Evolutionary conservation across 2,329 filamentous ascomycete genomes (phyloP).

Genomic region (Fusarium austroafricanum): DNA sequence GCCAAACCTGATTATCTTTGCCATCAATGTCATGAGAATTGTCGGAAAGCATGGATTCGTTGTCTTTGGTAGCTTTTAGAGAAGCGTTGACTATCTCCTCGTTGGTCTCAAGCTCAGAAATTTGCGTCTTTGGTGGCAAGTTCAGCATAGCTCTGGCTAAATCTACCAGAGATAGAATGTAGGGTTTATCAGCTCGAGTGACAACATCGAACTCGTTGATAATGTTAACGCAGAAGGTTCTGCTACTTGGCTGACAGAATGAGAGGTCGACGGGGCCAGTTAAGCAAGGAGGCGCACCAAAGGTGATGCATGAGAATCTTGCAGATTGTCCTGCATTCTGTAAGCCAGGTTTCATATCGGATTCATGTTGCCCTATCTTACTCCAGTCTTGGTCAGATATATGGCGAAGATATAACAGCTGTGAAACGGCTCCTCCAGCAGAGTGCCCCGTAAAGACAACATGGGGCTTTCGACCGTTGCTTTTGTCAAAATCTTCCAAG

Average conservation of each 20-base stretch:
- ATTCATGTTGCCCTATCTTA: background rate
- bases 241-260: background rate
- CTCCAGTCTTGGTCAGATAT: constrained; percentile 15
- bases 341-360: background rate
- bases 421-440: constrained; percentile 42
- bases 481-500: background rate
- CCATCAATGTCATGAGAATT: background rate
- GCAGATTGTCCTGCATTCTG: constrained; percentile 3
- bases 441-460: constrained; percentile 42
- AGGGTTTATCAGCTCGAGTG: constrained; percentile 37
- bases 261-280: constrained; percentile 17
- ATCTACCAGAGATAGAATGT: constrained; percentile 38
- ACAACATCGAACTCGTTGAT: constrained; percentile 44
- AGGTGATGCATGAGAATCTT: constrained; percentile 39
- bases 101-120: background rate
- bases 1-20: constrained; percentile 10
- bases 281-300: constrained; percentile 40
- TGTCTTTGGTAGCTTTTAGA: background rate
- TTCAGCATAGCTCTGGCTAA: constrained; percentile 20
- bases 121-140: background rate
- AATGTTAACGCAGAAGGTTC: constrained; percentile 38
- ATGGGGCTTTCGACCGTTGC: constrained; percentile 9
- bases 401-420: constrained; percentile 32
- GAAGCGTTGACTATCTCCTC: background rate
- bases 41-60: background rate